Percentiles rank a stretch among this genome's conserved stretches.
phyloP scores from a whole-genome alignment of 2,329 filamentous ascomycete species.

The Leptosphaerulina australis region DNA sequence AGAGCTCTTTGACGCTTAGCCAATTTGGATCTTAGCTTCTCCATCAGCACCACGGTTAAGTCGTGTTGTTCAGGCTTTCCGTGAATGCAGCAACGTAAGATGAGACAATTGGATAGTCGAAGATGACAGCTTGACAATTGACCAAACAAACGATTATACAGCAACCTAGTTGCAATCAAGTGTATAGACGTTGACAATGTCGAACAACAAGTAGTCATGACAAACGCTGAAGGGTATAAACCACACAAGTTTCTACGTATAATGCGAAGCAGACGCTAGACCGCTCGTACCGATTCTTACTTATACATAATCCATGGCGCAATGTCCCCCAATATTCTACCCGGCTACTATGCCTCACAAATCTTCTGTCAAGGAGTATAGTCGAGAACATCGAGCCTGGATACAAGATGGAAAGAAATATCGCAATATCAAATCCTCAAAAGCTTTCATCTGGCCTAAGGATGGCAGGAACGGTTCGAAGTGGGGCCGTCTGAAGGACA shows the following conservation, averaged over 20 bases:
- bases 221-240: conserved; percentile 6
- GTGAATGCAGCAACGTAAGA: not conserved
- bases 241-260: not conserved
- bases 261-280: not conserved
- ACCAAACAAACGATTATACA: not conserved
- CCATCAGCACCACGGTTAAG: not conserved
- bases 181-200: not conserved
- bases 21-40: conserved; percentile 4
- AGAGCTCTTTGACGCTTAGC: conserved; percentile 12
- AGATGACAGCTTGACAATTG: not conserved
- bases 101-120: not conserved
- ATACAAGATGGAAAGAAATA: conserved; percentile 31
- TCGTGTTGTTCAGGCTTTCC: not conserved
- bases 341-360: conserved; percentile 16
- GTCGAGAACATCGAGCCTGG: conserved; percentile 30
- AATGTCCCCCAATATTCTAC: conserved; percentile 5
- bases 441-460: conserved; percentile 54
- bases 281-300: not conserved
- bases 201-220: not conserved
- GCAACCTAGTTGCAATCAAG: not conserved
- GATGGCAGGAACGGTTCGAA: conserved; percentile 49
- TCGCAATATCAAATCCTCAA: conserved; percentile 38
- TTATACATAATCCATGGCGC: not conserved
- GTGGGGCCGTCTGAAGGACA: conserved; percentile 52
- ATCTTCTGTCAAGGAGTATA: conserved; percentile 31